phyloP scores from a whole-genome alignment of 2,329 filamentous ascomycete genomes.

The Exophiala calicioides region DNA sequence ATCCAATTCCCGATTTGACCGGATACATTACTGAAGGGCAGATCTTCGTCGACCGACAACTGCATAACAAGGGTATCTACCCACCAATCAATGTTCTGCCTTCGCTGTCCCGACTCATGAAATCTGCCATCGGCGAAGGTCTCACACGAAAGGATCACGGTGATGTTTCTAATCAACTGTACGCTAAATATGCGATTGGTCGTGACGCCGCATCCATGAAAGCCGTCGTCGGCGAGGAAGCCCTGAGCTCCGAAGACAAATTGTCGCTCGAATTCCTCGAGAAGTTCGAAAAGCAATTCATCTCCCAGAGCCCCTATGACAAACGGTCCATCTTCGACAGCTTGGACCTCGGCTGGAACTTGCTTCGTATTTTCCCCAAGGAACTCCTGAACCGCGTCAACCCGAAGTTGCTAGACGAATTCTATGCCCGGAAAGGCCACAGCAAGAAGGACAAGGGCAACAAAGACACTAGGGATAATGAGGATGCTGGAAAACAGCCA shows the following conservation, averaged over 20 bases:
- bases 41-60: slow-evolving; percentile 92
- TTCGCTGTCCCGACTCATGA: slow-evolving; percentile 98
- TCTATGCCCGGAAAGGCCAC: slow-evolving; percentile 59
- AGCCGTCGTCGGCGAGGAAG: slow-evolving; percentile 97
- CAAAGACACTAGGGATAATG: slow-evolving; percentile 52
- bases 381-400: slow-evolving; percentile 95
- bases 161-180: slow-evolving; percentile 98
- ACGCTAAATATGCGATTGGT: slow-evolving; percentile 99
- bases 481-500: slow-evolving; percentile 32
- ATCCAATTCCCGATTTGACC: slow-evolving; percentile 97
- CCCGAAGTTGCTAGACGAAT: slow-evolving; percentile 78
- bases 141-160: slow-evolving; percentile 96
- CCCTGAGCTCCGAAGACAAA: slow-evolving; percentile 93
- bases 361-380: slow-evolving; percentile 97
- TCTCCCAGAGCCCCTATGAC: slow-evolving; percentile 89
- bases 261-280: slow-evolving; percentile 96
- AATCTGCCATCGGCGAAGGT: slow-evolving; percentile 96
- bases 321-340: slow-evolving; percentile 89
- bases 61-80: slow-evolving; percentile 96
- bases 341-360: slow-evolving; percentile 91
- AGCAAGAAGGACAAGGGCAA: slow-evolving; percentile 34
- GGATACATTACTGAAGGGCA: slow-evolving; percentile 99
- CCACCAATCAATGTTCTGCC: slow-evolving; percentile 98
- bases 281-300: slow-evolving; percentile 96
- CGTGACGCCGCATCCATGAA: slow-evolving; percentile 98